Percentiles rank a stretch among this genome's conserved stretches.
These are phyloP conservation scores for Candida quercuum DNA, from an alignment of 805 yeast genomes.

Conservation along the genomic window DNA sequence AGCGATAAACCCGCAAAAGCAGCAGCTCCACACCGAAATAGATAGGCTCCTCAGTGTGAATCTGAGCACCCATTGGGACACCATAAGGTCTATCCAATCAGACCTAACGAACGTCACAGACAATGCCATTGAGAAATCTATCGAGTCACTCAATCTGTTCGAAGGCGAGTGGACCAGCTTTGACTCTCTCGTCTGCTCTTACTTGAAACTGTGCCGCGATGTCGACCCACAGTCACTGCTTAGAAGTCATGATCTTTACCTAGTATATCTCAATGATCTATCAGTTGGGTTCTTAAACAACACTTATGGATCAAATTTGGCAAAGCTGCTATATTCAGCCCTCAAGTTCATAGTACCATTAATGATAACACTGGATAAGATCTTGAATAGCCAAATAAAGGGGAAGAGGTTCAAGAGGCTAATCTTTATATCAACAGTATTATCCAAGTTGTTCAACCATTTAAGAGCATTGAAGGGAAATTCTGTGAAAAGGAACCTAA, in stretches of 20 bases:
- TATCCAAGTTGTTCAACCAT: constrained; percentile 24
- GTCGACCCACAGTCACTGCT: constrained; percentile 52
- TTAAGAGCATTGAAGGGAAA: constrained; percentile 25
- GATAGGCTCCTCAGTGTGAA: background rate
- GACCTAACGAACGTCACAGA: constrained; percentile 14
- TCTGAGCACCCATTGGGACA: background rate
- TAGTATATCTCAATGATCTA: constrained; percentile 40
- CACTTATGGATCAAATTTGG: constrained; percentile 30
- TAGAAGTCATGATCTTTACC: constrained; percentile 49
- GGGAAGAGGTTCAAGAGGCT: constrained; percentile 39
- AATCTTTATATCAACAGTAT: constrained; percentile 19
- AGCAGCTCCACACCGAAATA: no score
- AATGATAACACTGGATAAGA: constrained; percentile 36
- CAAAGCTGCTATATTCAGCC: constrained; percentile 31
- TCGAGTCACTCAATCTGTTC: constrained; percentile 26
- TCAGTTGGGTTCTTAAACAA: constrained; percentile 45
- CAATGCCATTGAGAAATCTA: constrained; percentile 4
- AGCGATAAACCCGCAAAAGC: no score
- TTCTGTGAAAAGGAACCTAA: constrained; percentile 38
- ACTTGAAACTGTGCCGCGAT: constrained; percentile 40
- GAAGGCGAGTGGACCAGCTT: constrained; percentile 39
- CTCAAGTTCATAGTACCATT: constrained; percentile 40
- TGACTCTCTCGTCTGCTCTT: constrained; percentile 36
- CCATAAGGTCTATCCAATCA: constrained; percentile 13
- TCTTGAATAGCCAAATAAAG: constrained; percentile 33